Percentiles rank a stretch among this genome's conserved stretches.
Conservation (phyloP, 768 basidiomycete species). For the Xerocomus potaroensis region DNA sequence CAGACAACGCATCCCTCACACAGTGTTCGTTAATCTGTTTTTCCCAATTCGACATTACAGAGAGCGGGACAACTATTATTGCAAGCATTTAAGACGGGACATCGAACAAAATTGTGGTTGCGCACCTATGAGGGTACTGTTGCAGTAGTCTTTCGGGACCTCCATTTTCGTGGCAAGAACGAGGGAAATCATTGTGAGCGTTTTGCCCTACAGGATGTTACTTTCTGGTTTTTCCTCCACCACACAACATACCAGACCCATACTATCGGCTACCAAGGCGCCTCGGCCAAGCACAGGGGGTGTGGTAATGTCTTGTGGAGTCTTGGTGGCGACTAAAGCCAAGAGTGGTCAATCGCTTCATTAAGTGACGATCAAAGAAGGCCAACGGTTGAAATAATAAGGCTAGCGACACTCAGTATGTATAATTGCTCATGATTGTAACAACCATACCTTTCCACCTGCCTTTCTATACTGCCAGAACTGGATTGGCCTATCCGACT, state of each 20-base stretch:
- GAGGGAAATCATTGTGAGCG: slow-evolving; percentile 81
- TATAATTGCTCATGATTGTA: not conserved
- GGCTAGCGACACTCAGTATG: slow-evolving; percentile 27
- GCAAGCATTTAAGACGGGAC: slow-evolving; percentile 1
- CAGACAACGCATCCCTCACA: slow-evolving; percentile 44
- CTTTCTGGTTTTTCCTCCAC: not conserved
- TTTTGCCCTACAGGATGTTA: slow-evolving; percentile 66
- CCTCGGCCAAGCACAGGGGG: slow-evolving; percentile 71
- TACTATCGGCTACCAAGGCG: slow-evolving; percentile 87
- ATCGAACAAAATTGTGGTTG: not conserved
- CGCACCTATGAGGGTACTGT: slow-evolving; percentile 75
- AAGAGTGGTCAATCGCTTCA: not conserved
- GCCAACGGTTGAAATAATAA: slow-evolving; percentile 68
- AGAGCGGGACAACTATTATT: slow-evolving; percentile 68
- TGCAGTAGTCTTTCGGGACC: slow-evolving; percentile 48
- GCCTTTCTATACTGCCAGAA: slow-evolving; percentile 77
- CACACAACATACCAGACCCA: slow-evolving; percentile 54
- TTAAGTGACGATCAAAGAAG: not conserved
- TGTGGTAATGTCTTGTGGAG: slow-evolving; percentile 53
- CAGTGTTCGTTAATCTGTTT: slow-evolving; percentile 79
- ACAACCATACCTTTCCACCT: slow-evolving; percentile 45
- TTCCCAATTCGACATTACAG: slow-evolving; percentile 85
- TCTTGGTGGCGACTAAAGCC: slow-evolving; percentile 72
- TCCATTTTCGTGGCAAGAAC: slow-evolving; percentile 75
- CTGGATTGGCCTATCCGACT: slow-evolving; percentile 73